phyloP scores from a whole-genome alignment of 2,329 filamentous ascomycete genomes.

The Gremmenia infestans region DNA sequence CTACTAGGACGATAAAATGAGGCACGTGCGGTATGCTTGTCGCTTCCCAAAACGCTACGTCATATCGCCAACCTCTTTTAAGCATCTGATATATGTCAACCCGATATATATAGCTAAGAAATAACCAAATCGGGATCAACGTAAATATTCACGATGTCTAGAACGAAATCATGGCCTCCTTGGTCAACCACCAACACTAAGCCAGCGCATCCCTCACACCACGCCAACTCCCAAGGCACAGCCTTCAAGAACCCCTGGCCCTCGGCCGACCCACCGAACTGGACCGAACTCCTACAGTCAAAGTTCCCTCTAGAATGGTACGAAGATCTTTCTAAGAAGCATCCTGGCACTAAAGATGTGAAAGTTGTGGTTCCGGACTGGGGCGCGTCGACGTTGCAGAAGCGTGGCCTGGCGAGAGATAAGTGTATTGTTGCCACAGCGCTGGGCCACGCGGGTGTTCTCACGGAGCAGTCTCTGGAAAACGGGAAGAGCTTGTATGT shows the following conservation, averaged over 20 bases:
- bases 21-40: too few species aligned
- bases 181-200: background rate
- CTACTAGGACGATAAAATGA: too few species aligned
- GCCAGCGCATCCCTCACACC: conserved; percentile 14
- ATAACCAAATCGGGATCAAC: too few species aligned
- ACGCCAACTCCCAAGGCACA: conserved; percentile 15
- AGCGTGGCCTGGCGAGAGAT: conserved; percentile 7
- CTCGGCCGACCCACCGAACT: conserved; percentile 18
- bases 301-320: conserved; percentile 18
- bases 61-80: too few species aligned
- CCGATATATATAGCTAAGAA: too few species aligned
- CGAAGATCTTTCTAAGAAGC: conserved; percentile 6
- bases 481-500: conserved; percentile 17
- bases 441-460: conserved; percentile 19
- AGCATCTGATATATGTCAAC: too few species aligned
- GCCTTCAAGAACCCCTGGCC: conserved; percentile 24
- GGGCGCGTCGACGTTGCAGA: conserved; percentile 12
- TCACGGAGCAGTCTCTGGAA: conserved; percentile 17
- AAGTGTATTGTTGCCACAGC: conserved; percentile 20
- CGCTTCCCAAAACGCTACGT: too few species aligned
- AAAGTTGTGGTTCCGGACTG: conserved; percentile 21
- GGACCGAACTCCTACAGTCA: conserved; percentile 11
- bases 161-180: conserved; percentile 2
- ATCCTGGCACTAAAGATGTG: conserved; percentile 12
- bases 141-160: too few species aligned